phyloP scores from a whole-genome alignment of 208 protist genomes.

The Trichomonas tenax region DNA sequence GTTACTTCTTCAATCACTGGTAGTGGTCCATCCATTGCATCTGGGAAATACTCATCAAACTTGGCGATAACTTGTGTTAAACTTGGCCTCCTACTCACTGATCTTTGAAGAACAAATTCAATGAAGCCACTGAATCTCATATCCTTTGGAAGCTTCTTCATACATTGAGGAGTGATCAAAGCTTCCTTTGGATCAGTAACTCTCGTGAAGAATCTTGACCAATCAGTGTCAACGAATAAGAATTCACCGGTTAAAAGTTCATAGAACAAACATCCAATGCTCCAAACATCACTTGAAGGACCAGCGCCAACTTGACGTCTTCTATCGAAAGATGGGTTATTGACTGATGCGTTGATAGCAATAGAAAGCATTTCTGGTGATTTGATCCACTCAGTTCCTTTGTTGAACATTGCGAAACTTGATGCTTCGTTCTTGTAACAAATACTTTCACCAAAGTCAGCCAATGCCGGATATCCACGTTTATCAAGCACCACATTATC shows the following conservation, averaged over 20 bases:
- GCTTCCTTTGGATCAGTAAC: background rate
- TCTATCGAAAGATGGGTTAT: background rate
- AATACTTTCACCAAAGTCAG: background rate
- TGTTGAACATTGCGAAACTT: background rate
- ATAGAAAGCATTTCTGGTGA: slow-evolving; percentile 11
- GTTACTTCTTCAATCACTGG: background rate
- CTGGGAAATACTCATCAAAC: slow-evolving; percentile 11
- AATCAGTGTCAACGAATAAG: slow-evolving; percentile 25
- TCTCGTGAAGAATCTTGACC: background rate
- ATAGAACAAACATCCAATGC: slow-evolving; percentile 31
- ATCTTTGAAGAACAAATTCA: background rate
- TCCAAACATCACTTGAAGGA: slow-evolving; percentile 29
- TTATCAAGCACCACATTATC: background rate
- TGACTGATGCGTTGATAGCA: background rate
- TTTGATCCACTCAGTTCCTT: slow-evolving; percentile 19
- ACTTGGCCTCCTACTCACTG: background rate
- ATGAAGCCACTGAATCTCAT: background rate
- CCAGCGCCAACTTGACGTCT: background rate
- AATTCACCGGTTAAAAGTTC: slow-evolving; percentile 34
- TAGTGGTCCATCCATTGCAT: background rate
- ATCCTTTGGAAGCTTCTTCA: background rate
- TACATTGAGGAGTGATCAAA: background rate
- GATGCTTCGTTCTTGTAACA: background rate
- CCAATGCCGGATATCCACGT: background rate
- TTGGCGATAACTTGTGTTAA: slow-evolving; percentile 1